These are phyloP conservation scores for Chalaropsis ovoidea DNA, from an alignment of 2,329 filamentous ascomycete genomes.

Conservation along the genomic window DNA sequence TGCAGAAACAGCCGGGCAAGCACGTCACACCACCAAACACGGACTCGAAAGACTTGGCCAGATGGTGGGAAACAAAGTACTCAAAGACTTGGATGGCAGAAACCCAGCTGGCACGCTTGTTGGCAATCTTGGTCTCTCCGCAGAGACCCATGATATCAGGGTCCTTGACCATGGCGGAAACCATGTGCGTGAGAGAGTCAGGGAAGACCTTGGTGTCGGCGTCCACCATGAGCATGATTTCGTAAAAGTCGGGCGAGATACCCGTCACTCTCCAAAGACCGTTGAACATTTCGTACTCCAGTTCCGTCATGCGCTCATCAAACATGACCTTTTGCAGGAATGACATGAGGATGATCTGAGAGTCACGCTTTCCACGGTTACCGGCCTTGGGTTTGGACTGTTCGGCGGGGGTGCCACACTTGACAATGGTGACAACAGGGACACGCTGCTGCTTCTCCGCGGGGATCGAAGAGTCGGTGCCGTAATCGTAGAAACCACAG, in stretches of 20 bases:
- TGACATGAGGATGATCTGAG: constrained; percentile 98
- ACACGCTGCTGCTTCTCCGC: constrained; percentile 87
- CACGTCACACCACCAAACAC: constrained; percentile 98
- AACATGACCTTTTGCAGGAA: constrained; percentile 99
- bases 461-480: constrained; percentile 66
- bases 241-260: constrained; percentile 96
- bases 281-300: constrained; percentile 99
- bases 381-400: constrained; percentile 73
- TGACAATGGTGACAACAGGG: constrained; percentile 93
- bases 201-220: constrained; percentile 99
- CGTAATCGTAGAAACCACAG: constrained; percentile 96
- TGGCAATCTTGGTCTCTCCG: constrained; percentile 98
- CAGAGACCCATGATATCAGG: constrained; percentile 98
- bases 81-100: constrained; percentile 98
- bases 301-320: constrained; percentile 97
- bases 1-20: constrained; percentile 97
- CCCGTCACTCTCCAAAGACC: constrained; percentile 97
- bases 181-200: constrained; percentile 96
- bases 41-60: constrained; percentile 94
- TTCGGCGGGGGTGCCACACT: constrained; percentile 89
- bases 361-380: constrained; percentile 96
- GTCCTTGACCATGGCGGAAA: constrained; percentile 97
- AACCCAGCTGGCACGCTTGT: constrained; percentile 91
- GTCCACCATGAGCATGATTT: constrained; percentile 97
- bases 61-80: constrained; percentile 97